phyloP scores from a whole-genome alignment of 2,329 filamentous ascomycete genomes.

The Claviceps sp. region DNA sequence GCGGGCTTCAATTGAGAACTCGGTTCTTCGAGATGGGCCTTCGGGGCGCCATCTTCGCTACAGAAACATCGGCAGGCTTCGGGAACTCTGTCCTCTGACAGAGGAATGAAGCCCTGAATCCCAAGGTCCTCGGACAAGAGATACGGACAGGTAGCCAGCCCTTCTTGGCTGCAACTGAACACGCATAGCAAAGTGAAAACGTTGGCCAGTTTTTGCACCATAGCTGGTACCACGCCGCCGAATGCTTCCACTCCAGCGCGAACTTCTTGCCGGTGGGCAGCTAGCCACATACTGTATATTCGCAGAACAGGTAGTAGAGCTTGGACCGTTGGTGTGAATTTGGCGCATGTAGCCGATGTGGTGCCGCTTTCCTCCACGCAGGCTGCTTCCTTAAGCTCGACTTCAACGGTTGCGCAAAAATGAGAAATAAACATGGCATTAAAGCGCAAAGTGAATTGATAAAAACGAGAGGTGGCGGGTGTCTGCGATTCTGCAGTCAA shows the following conservation, averaged over 20 bases:
- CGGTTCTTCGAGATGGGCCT: constrained; percentile 23
- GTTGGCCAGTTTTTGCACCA: constrained; percentile 32
- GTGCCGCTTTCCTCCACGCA: constrained; percentile 11
- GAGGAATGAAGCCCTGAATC: constrained; percentile 28
- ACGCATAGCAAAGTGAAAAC: constrained; percentile 34
- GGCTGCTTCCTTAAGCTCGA: constrained; percentile 41
- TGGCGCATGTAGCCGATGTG: constrained; percentile 1
- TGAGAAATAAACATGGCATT: constrained; percentile 67
- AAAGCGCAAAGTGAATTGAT: constrained; percentile 57
- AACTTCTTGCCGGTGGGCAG: constrained; percentile 31
- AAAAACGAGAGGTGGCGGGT: constrained; percentile 30
- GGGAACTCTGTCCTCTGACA: constrained; percentile 25
- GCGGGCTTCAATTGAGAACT: constrained; percentile 18
- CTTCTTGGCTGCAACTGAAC: constrained; percentile 26
- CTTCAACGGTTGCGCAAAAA: constrained; percentile 55
- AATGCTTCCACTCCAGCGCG: constrained; percentile 31
- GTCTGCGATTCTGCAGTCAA: constrained; percentile 30
- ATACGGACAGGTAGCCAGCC: constrained; percentile 30
- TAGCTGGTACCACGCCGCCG: constrained; percentile 29
- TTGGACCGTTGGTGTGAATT: constrained; percentile 24
- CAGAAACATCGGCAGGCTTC: constrained; percentile 26
- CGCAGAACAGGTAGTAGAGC: constrained; percentile 38
- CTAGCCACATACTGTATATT: constrained; percentile 41
- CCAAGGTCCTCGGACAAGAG: constrained; percentile 38
- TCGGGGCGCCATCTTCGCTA: constrained; percentile 20